These are phyloP conservation scores for Acer yangbiense DNA, from an alignment of 345 rosid species.

Conservation along the genomic window DNA sequence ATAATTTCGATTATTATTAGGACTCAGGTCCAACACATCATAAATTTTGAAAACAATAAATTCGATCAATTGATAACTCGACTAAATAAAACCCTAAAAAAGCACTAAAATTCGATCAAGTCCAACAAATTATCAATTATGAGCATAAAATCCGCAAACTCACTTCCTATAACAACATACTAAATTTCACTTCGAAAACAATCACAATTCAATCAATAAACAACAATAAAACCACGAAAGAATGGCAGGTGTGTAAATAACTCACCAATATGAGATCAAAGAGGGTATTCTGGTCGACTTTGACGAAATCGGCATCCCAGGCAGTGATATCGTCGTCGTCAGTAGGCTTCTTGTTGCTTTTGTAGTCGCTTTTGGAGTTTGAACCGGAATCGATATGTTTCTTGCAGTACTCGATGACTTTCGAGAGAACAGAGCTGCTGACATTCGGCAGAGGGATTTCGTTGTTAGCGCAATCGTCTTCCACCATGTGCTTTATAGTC, in stretches of 20 bases:
- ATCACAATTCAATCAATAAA: neutral
- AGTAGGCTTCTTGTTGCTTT: neutral
- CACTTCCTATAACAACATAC: neutral
- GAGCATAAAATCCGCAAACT: neutral
- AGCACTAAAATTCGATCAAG: too few relatives aligned
- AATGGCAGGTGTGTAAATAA: neutral
- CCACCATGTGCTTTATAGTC: constrained; percentile 62
- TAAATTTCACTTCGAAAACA: neutral
- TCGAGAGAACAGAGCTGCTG: constrained; percentile 50
- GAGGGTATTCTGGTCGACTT: constrained; percentile 54
- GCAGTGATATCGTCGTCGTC: constrained; percentile 35
- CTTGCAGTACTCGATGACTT: constrained; percentile 61
- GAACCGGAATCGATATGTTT: constrained; percentile 45
- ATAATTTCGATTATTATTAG: too few relatives aligned
- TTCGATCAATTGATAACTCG: neutral
- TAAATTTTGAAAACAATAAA: too few relatives aligned
- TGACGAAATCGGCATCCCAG: constrained; percentile 57
- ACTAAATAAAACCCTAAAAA: neutral
- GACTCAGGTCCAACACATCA: too few relatives aligned
- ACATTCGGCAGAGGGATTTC: constrained; percentile 65
- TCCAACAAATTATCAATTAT: neutral
- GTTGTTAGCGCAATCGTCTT: constrained; percentile 52
- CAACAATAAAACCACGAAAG: neutral
- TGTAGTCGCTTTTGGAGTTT: constrained; percentile 9
- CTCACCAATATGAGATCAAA: constrained; percentile 61